Conservation (phyloP, 371 early-diverging fungal genomes). For the Circinella minor region DNA sequence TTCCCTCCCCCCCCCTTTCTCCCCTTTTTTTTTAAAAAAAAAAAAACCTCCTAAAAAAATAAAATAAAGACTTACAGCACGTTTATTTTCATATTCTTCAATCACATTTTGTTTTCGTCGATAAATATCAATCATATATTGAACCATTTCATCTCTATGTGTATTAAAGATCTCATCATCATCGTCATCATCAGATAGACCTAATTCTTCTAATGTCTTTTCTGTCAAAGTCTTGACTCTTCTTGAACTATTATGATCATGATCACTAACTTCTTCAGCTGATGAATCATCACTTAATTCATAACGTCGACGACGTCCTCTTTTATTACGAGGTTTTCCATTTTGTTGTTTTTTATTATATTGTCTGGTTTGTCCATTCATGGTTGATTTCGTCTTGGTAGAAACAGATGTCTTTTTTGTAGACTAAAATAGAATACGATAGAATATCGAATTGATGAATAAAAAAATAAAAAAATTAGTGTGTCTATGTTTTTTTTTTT, state of each 20-base stretch:
- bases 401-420: too few relatives aligned
- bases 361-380: slow-evolving; percentile 7
- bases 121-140: slow-evolving; percentile 52
- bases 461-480: too few relatives aligned
- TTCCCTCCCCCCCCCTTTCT: too few relatives aligned
- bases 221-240: slow-evolving; percentile 22
- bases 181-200: slow-evolving; percentile 33
- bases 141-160: slow-evolving; percentile 41
- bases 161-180: slow-evolving; percentile 41
- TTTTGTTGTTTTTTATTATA: neutral
- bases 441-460: too few relatives aligned
- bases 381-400: neutral
- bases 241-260: slow-evolving; percentile 19
- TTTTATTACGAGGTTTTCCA: neutral
- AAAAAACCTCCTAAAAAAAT: too few relatives aligned
- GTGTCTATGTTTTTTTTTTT: neutral
- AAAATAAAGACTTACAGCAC: slow-evolving; percentile 44
- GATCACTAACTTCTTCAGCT: slow-evolving; percentile 33
- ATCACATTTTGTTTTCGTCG: slow-evolving; percentile 36
- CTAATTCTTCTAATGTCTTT: slow-evolving; percentile 29
- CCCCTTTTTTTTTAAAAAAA: neutral
- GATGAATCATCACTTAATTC: slow-evolving; percentile 32
- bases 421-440: too few relatives aligned
- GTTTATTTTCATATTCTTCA: slow-evolving; percentile 49
- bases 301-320: slow-evolving; percentile 8